Percentiles rank a stretch among this genome's conserved stretches.
Evolutionary conservation across 495 filamentous ascomycete species (phyloP).

Genomic region (Aspergillus cristatus): DNA sequence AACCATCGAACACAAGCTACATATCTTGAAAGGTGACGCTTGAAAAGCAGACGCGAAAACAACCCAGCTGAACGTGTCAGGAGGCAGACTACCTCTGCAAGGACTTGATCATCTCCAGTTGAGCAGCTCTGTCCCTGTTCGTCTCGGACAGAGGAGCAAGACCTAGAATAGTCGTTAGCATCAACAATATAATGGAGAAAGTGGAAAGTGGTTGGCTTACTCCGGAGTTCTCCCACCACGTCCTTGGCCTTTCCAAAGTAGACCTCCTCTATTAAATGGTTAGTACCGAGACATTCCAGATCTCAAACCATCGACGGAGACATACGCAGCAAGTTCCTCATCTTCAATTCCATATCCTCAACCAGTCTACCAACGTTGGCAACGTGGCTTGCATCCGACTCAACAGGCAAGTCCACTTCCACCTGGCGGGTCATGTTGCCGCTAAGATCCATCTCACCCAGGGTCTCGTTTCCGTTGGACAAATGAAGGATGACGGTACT

Average conservation of each 20-base stretch:
- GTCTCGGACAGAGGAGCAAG: constrained; percentile 76
- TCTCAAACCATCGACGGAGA: constrained; percentile 3
- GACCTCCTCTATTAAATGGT: constrained; percentile 61
- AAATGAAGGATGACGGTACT: constrained; percentile 92
- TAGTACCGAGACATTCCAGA: constrained; percentile 7
- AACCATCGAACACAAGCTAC: constrained; percentile 9
- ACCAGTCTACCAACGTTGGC: constrained; percentile 91
- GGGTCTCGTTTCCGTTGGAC: constrained; percentile 54
- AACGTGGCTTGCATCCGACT: constrained; percentile 87
- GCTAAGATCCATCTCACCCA: constrained; percentile 87
- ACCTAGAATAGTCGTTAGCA: constrained; percentile 18
- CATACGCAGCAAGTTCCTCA: constrained; percentile 88
- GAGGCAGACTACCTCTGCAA: constrained; percentile 31
- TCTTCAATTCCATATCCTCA: constrained; percentile 99
- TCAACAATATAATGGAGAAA: not conserved
- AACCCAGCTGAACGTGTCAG: too few species aligned
- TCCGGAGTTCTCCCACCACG: constrained; percentile 93
- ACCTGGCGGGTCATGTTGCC: constrained; percentile 98
- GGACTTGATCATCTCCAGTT: constrained; percentile 74
- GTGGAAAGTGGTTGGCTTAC: constrained; percentile 41
- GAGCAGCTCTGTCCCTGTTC: constrained; percentile 75
- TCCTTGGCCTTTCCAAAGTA: constrained; percentile 99
- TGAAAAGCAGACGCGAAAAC: too few species aligned
- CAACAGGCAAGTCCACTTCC: constrained; percentile 79
- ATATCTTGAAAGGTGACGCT: constrained; percentile 8